Percentiles rank a stretch among this genome's conserved stretches.
Conservation (phyloP, 1,139 yeast species). For the Hyphopichia burtonii region DNA sequence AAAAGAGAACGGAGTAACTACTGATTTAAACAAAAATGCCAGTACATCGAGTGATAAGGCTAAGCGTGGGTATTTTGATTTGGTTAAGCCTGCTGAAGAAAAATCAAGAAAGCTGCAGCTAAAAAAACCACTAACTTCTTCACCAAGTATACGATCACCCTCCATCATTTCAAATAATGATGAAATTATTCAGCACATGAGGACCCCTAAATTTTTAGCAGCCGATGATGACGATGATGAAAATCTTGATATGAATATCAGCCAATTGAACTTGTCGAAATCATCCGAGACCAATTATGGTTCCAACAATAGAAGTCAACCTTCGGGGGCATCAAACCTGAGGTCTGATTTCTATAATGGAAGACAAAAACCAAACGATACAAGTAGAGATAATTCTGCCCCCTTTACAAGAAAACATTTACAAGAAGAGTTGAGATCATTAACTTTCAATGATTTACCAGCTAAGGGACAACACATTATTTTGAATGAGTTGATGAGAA, state of each 20-base stretch:
- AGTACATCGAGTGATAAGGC: not conserved
- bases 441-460: constrained; percentile 79
- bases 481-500: constrained; percentile 77
- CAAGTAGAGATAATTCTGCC: not conserved
- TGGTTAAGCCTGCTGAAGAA: not conserved
- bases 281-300: not conserved
- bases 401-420: constrained; percentile 34
- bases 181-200: constrained; percentile 36
- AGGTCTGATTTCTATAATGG: constrained; percentile 11
- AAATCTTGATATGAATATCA: constrained; percentile 7
- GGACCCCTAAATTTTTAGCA: constrained; percentile 35
- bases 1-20: constrained; percentile 11
- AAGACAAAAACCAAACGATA: constrained; percentile 3
- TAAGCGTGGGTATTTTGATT: constrained; percentile 2
- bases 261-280: not conserved
- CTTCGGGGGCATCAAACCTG: constrained; percentile 2
- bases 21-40: not conserved
- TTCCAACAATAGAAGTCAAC: not conserved
- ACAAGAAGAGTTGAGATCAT: constrained; percentile 39
- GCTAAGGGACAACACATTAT: constrained; percentile 90
- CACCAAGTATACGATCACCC: constrained; percentile 19
- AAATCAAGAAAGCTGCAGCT: constrained; percentile 1
- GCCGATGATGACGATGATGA: constrained; percentile 26
- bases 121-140: constrained; percentile 1
- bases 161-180: constrained; percentile 40